Evolutionary conservation across 192 early-diverging fungal genomes (phyloP).

Genomic region (Coemansia sp.): DNA sequence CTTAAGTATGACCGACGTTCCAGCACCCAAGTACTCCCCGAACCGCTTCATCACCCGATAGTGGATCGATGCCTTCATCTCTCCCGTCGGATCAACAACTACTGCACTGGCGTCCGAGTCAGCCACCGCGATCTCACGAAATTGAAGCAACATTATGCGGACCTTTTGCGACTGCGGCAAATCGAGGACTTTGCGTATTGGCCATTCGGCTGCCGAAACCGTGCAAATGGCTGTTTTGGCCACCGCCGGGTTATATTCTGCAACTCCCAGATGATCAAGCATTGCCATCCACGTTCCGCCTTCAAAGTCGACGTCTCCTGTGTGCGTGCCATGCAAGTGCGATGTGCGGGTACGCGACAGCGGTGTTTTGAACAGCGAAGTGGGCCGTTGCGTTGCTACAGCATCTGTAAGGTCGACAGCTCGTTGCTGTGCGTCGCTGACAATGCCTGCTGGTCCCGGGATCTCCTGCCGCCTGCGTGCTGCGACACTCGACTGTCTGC

Average conservation of each 20-base stretch:
- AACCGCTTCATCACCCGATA: conserved; percentile 27
- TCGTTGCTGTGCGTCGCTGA: conserved; percentile 6
- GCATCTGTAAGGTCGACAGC: neutral
- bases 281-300: conserved; percentile 50
- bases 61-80: conserved; percentile 51
- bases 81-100: conserved; percentile 51
- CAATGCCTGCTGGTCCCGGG: conserved; percentile 40
- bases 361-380: conserved; percentile 35
- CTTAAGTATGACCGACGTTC: conserved; percentile 41
- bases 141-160: conserved; percentile 40
- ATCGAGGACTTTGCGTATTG: conserved; percentile 33
- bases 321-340: conserved; percentile 13
- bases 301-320: conserved; percentile 41
- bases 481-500: neutral
- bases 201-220: conserved; percentile 20
- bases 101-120: conserved; percentile 39
- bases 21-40: conserved; percentile 24
- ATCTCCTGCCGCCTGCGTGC: conserved; percentile 18
- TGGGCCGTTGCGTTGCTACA: conserved; percentile 22
- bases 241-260: conserved; percentile 28
- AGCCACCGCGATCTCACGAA: conserved; percentile 34
- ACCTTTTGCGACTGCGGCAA: conserved; percentile 23
- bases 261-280: conserved; percentile 36
- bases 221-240: conserved; percentile 15
- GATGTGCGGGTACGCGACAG: conserved; percentile 17